Evolutionary conservation across 495 filamentous ascomycete species (phyloP), one percentile per base, ranked within the genome.

Genomic region (Aspergillus ellipticus): DNA sequence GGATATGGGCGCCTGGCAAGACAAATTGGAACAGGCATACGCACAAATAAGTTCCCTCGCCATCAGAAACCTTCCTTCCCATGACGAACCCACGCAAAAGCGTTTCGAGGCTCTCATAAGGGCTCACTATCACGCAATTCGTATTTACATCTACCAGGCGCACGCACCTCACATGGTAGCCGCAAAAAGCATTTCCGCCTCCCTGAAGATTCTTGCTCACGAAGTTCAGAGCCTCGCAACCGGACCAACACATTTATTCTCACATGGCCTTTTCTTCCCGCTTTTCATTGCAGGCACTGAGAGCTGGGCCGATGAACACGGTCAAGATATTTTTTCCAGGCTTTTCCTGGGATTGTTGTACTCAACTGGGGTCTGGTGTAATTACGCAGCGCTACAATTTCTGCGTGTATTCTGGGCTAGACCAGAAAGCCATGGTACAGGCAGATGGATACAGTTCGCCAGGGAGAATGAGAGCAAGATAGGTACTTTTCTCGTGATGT

Each of bases 281-380:
- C 52, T 64, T 10, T 64, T 64, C 35, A 58, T 64, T 24, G 55
- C 54, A 8, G 61, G 61, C 10, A 61, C 61, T 5, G 54, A 58
- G 19, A 46, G 47, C 22, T 48, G 22, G 11, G 24, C 29, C 22
- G 33, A 46, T 24, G 35, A 20, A 11, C 10, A 51, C 6, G 15
- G 54, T 5, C 59, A 58, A n/a, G 31, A 19, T 13, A 37, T 52
- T n/a, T 37, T 64, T 3, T 37, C 58, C 17, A 15, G 10, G 4
- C 19, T 55, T n/a, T 64, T 64, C 28, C 20, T 57, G 26, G 48
- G 51, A 10, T 49, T 59, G 17, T 52, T 64, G 4, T 49, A 33
- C 26, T 39, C 48, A n/a, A 64, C 61, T 2, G 61, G 61, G 0
- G 49, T 58, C 11, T 64, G 61, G 61, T 64, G 61, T 33, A 64